These are phyloP conservation scores for Anacardium occidentale DNA, from an alignment of 345 rosid genomes.

Conservation along the genomic window DNA sequence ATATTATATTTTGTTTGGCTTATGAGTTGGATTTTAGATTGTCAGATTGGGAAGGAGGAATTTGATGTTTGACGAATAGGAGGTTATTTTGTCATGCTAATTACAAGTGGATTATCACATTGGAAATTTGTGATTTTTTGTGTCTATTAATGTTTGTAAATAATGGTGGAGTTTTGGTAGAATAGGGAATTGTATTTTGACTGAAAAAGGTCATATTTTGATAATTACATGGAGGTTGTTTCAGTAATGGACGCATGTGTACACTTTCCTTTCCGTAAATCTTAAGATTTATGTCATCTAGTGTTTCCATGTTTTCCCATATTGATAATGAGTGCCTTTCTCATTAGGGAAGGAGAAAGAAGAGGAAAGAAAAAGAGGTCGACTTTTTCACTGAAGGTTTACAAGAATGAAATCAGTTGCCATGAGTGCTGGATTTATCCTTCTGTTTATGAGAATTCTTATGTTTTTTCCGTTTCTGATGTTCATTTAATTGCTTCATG, in stretches of 20 bases:
- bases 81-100: neutral
- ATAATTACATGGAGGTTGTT: neutral
- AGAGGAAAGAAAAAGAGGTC: neutral
- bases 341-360: neutral
- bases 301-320: neutral
- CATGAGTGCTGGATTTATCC: neutral
- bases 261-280: neutral
- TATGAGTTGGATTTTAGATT: neutral
- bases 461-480: neutral
- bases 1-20: neutral
- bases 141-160: neutral
- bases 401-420: neutral
- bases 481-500: slow-evolving; percentile 15
- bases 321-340: neutral
- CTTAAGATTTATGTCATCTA: neutral
- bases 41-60: neutral
- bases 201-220: neutral
- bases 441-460: slow-evolving; percentile 3
- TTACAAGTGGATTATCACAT: neutral
- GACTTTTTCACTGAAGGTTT: neutral
- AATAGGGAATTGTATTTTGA: neutral
- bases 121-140: neutral
- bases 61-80: slow-evolving; percentile 7
- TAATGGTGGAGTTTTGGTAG: neutral
- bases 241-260: neutral